Evolutionary conservation across 108 stramenopile genomes (phyloP).

Genomic region (Halocafeteria seosinensis): DNA sequence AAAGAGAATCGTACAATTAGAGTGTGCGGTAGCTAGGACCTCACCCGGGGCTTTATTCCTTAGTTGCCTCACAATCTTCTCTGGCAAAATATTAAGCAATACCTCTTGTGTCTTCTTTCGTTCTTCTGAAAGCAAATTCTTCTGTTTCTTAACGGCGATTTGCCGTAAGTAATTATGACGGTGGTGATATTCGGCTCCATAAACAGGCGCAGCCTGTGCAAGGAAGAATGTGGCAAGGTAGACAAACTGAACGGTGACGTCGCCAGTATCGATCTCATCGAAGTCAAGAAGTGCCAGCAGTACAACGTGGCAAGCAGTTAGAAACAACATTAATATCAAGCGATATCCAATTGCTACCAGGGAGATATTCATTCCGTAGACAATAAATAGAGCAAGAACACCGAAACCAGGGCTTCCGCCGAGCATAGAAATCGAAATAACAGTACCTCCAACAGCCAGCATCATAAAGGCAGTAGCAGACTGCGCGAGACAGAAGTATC

Average conservation of each 20-base stretch:
- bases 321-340: neutral
- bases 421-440: neutral
- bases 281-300: neutral
- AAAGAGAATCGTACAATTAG: conserved; percentile 24
- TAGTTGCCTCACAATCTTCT: conserved; percentile 6
- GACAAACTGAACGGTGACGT: neutral
- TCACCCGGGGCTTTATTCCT: neutral
- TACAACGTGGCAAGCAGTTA: neutral
- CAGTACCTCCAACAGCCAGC: neutral
- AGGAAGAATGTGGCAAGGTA: conserved; percentile 5
- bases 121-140: neutral
- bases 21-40: neutral
- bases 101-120: neutral
- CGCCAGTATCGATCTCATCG: neutral
- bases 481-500: neutral
- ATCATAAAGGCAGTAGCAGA: neutral
- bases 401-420: conserved; percentile 6
- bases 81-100: conserved; percentile 11
- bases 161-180: conserved; percentile 10
- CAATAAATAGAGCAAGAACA: neutral
- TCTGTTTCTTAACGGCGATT: conserved; percentile 6
- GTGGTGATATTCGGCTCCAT: neutral
- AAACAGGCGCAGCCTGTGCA: conserved; percentile 1
- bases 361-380: neutral
- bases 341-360: neutral